Percentiles rank a stretch among this genome's conserved stretches.
phyloP scores from a whole-genome alignment of 2,329 filamentous ascomycete species.

The Neopestalotiopsis rosae region DNA sequence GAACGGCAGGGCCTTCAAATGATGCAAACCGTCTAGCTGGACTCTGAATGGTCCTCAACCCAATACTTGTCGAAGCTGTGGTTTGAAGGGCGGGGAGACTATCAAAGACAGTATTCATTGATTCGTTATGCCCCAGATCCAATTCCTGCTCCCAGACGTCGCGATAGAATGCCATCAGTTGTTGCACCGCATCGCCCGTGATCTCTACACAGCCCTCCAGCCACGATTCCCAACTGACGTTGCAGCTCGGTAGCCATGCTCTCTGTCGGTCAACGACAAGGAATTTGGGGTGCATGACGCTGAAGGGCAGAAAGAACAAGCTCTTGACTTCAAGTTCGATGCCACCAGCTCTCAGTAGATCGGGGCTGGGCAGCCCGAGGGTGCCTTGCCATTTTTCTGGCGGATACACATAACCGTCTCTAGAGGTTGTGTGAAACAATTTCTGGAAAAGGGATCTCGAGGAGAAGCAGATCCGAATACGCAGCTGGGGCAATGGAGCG shows the following conservation, averaged over 20 bases:
- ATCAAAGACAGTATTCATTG: conserved; percentile 1
- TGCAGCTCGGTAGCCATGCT: conserved; percentile 79
- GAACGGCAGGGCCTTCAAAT: conserved; percentile 36
- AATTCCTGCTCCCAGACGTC: conserved; percentile 65
- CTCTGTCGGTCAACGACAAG: conserved; percentile 71
- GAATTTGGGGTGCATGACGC: conserved; percentile 89
- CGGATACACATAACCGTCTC: conserved; percentile 65
- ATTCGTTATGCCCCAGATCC: conserved; percentile 12
- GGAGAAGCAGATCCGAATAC: conserved; percentile 78
- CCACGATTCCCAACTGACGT: conserved; percentile 89
- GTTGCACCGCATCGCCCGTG: conserved; percentile 62
- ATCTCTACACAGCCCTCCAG: conserved; percentile 78
- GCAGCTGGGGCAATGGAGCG: conserved; percentile 44
- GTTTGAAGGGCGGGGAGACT: neutral
- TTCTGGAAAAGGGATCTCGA: conserved; percentile 76
- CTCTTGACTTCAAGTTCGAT: conserved; percentile 77
- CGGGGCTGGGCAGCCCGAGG: conserved; percentile 67
- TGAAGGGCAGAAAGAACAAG: conserved; percentile 79
- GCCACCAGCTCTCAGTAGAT: conserved; percentile 56
- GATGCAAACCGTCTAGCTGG: conserved; percentile 25
- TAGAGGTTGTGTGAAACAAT: conserved; percentile 71
- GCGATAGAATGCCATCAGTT: conserved; percentile 71
- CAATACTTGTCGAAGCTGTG: conserved; percentile 12
- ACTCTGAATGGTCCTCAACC: conserved; percentile 28
- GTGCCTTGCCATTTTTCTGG: conserved; percentile 61